Evolutionary conservation across 805 yeast species (phyloP).

Genomic region (Lipomyces orientalis): DNA sequence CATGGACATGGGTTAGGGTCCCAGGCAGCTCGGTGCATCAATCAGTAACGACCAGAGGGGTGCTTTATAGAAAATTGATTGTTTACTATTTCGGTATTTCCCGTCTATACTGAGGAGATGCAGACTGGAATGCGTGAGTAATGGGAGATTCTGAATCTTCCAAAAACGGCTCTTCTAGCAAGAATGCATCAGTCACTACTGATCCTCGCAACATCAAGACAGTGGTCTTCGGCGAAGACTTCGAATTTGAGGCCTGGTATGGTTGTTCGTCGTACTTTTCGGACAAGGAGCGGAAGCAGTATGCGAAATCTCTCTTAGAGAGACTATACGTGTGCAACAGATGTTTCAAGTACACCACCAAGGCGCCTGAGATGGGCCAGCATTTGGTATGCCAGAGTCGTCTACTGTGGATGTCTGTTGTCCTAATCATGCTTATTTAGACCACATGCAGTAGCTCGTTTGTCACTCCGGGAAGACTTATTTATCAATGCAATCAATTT

Average conservation of each 20-base stretch:
- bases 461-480: slow-evolving; percentile 66
- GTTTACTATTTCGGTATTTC: background rate
- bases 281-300: slow-evolving; percentile 40
- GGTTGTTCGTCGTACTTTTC: slow-evolving; percentile 81
- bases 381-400: slow-evolving; percentile 51
- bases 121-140: background rate
- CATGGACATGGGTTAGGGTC: background rate
- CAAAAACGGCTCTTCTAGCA: background rate
- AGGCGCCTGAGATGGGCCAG: slow-evolving; percentile 49
- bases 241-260: slow-evolving; percentile 81
- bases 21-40: background rate
- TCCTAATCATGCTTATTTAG: slow-evolving; percentile 47
- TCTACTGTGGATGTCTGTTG: background rate
- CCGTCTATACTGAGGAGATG: background rate
- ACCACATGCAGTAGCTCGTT: slow-evolving; percentile 41
- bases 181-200: slow-evolving; percentile 7
- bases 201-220: slow-evolving; percentile 57
- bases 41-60: too few relatives aligned
- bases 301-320: slow-evolving; percentile 37
- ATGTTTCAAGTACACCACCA: slow-evolving; percentile 81
- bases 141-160: slow-evolving; percentile 2
- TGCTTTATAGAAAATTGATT: background rate
- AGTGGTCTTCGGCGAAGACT: slow-evolving; percentile 68
- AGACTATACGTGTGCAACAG: slow-evolving; percentile 71
- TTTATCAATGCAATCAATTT: slow-evolving; percentile 63